These are phyloP conservation scores for Artemisia argyi DNA, from an alignment of 129 eudicot species.

Conservation along the genomic window DNA sequence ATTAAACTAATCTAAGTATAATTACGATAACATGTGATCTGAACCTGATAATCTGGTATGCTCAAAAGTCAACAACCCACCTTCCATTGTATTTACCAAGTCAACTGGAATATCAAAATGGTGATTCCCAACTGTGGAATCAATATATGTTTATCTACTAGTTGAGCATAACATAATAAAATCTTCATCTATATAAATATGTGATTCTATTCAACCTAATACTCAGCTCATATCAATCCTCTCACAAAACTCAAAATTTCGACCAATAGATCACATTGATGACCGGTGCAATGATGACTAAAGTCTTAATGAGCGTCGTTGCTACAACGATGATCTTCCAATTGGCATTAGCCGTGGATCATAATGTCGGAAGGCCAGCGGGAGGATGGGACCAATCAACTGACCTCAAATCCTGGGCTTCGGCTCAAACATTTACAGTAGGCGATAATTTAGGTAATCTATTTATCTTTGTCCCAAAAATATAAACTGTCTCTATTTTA, in stretches of 20 bases:
- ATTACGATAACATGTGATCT: neutral
- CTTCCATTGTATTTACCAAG: constrained; percentile 17
- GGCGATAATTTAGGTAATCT: constrained; percentile 60
- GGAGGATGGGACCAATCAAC: constrained; percentile 65
- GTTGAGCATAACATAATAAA: constrained; percentile 21
- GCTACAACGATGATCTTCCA: constrained; percentile 43
- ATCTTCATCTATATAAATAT: constrained; percentile 22
- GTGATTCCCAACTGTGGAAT: constrained; percentile 24
- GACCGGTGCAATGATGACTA: constrained; percentile 26
- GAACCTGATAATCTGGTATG: neutral
- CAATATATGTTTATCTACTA: constrained; percentile 26
- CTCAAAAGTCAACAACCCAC: constrained; percentile 19
- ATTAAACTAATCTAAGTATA: neutral
- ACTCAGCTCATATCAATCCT: neutral
- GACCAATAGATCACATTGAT: constrained; percentile 37
- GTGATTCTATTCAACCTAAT: neutral
- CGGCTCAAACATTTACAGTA: constrained; percentile 43
- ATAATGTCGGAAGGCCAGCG: constrained; percentile 47
- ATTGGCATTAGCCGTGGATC: constrained; percentile 42
- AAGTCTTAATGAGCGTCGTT: constrained; percentile 32
- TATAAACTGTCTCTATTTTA: neutral
- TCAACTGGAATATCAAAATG: neutral
- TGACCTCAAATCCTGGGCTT: constrained; percentile 53
- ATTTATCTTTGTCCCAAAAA: neutral
- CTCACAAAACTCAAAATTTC: constrained; percentile 9